These are phyloP conservation scores for Draba incana DNA, from an alignment of 345 rosid species.

Conservation along the genomic window DNA sequence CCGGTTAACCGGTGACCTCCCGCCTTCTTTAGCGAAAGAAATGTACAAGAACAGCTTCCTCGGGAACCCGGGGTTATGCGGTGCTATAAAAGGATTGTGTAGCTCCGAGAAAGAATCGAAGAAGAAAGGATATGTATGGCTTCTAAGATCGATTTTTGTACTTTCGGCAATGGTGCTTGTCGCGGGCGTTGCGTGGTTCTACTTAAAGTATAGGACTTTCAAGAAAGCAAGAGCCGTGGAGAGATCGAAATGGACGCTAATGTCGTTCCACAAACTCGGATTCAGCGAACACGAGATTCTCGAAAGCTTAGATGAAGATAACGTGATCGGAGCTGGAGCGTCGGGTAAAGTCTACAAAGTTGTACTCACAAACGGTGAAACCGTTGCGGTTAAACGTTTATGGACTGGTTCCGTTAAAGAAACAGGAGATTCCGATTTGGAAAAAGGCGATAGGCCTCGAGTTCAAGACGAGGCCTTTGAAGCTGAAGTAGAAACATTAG, in stretches of 20 bases:
- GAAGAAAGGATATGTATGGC: constrained; percentile 69
- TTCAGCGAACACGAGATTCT: constrained; percentile 91
- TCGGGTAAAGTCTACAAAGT: constrained; percentile 98
- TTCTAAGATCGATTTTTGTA: constrained; percentile 68
- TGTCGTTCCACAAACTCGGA: constrained; percentile 94
- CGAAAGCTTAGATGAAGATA: constrained; percentile 86
- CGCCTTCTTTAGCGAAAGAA: constrained; percentile 64
- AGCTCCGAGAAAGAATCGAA: constrained; percentile 48
- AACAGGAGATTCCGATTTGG: constrained; percentile 52
- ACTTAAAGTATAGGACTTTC: constrained; percentile 69
- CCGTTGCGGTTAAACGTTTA: constrained; percentile 89
- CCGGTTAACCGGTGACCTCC: constrained; percentile 66
- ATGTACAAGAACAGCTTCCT: constrained; percentile 67
- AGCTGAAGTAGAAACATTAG: constrained; percentile 87
- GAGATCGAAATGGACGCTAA: constrained; percentile 89
- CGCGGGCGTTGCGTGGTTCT: constrained; percentile 81
- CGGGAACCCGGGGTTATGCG: constrained; percentile 88
- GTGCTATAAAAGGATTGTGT: constrained; percentile 69
- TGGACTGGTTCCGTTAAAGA: constrained; percentile 75
- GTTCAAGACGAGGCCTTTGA: constrained; percentile 74
- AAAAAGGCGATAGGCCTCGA: constrained; percentile 56
- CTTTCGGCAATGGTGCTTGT: constrained; percentile 70
- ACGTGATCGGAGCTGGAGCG: constrained; percentile 83
- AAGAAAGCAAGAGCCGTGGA: constrained; percentile 69
- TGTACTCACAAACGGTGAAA: constrained; percentile 74